These are phyloP conservation scores for Didymella segeticola DNA, from an alignment of 2,329 filamentous ascomycete genomes.

Conservation along the genomic window DNA sequence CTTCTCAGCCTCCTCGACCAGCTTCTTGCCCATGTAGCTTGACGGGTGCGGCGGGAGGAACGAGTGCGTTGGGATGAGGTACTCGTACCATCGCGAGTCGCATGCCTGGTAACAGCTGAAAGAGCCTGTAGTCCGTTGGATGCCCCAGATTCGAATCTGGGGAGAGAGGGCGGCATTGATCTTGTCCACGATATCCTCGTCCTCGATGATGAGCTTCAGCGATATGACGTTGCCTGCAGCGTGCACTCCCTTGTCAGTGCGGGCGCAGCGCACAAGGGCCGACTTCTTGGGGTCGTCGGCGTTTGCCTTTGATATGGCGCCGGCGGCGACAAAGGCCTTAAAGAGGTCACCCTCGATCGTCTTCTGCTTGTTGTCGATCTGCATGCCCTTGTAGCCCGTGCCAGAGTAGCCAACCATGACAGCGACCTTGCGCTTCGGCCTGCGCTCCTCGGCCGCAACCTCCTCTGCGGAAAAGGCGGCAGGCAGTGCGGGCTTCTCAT, in stretches of 20 bases:
- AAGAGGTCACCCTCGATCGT: constrained; percentile 98
- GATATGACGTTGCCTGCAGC: constrained; percentile 95
- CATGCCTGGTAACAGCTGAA: constrained; percentile 96
- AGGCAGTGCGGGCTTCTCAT: constrained; percentile 58
- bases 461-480: constrained; percentile 75
- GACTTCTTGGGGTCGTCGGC: constrained; percentile 97
- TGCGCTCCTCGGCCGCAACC: constrained; percentile 83
- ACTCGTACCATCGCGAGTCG: constrained; percentile 97
- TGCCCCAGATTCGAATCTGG: constrained; percentile 95
- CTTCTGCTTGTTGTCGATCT: constrained; percentile 78
- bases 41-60: constrained; percentile 91
- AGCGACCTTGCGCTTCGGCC: constrained; percentile 94
- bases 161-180: constrained; percentile 86
- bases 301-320: constrained; percentile 95
- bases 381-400: constrained; percentile 96
- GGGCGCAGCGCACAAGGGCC: constrained; percentile 88
- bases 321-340: constrained; percentile 85
- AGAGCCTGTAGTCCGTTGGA: constrained; percentile 83
- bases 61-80: constrained; percentile 90
- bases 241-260: constrained; percentile 97
- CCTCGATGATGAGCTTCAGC: constrained; percentile 93
- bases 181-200: constrained; percentile 82
- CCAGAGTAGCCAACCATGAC: constrained; percentile 95
- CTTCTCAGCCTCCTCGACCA: constrained; percentile 79
- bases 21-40: constrained; percentile 81